Evolutionary conservation across 2,329 filamentous ascomycete species (phyloP).

Genomic region (Fonsecaea erecta): DNA sequence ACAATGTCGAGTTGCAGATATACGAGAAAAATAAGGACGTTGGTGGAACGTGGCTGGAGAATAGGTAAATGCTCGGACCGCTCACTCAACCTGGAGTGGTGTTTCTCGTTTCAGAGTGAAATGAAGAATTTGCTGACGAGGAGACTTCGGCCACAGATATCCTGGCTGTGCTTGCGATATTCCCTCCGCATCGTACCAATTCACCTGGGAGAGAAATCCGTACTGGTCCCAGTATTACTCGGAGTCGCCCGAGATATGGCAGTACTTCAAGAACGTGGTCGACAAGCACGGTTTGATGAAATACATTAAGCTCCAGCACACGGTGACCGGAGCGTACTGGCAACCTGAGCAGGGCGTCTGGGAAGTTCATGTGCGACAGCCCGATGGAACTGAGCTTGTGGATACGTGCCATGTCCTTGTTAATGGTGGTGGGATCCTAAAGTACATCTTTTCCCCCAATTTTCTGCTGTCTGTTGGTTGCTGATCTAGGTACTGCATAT

Average conservation of each 20-base stretch:
- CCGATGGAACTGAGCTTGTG: constrained; percentile 33
- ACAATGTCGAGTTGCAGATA: constrained; percentile 35
- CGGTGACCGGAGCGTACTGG: constrained; percentile 41
- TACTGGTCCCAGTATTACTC: constrained; percentile 36
- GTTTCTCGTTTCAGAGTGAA: neutral
- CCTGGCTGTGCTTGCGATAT: constrained; percentile 54
- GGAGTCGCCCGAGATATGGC: constrained; percentile 38
- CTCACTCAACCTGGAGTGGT: neutral
- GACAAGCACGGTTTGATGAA: constrained; percentile 36
- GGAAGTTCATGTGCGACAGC: constrained; percentile 38
- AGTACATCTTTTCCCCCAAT: constrained; percentile 40
- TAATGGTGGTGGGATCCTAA: constrained; percentile 44
- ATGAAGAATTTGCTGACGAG: neutral
- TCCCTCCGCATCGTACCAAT: constrained; percentile 43
- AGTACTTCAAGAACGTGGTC: constrained; percentile 40
- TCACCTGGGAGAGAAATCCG: constrained; percentile 33
- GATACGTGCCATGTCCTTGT: constrained; percentile 40
- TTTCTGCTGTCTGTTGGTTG: constrained; percentile 40
- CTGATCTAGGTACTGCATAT: constrained; percentile 37
- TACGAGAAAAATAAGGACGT: constrained; percentile 41
- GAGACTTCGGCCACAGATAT: constrained; percentile 34
- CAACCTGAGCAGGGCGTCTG: constrained; percentile 40
- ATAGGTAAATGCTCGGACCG: constrained; percentile 30
- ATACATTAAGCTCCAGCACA: constrained; percentile 39
- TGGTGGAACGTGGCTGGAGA: constrained; percentile 43